These are phyloP conservation scores for Endogone sp. DNA, from an alignment of 192 early-diverging fungal species.

Conservation along the genomic window DNA sequence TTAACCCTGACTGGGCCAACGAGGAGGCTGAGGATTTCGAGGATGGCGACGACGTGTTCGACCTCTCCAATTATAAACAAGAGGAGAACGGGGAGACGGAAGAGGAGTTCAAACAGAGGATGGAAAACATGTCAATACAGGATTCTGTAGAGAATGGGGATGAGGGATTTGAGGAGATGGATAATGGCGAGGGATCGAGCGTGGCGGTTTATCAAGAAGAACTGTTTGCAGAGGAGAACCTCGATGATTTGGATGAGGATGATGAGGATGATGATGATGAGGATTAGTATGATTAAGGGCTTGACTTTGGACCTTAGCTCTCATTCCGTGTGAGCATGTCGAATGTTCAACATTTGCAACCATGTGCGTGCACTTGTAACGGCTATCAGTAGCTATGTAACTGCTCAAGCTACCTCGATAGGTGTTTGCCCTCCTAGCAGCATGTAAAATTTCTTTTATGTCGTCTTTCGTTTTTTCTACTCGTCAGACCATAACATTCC, in stretches of 20 bases:
- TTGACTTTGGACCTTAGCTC: too few species aligned
- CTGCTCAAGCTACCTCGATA: too few species aligned
- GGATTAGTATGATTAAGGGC: too few species aligned
- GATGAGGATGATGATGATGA: slow-evolving; percentile 16
- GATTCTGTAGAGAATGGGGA: slow-evolving; percentile 6
- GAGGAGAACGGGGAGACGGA: slow-evolving; percentile 56
- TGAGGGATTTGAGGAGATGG: slow-evolving; percentile 28
- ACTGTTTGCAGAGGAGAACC: slow-evolving; percentile 61
- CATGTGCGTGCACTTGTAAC: too few species aligned
- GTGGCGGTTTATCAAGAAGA: slow-evolving; percentile 46
- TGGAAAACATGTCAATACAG: slow-evolving; percentile 11
- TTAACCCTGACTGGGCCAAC: slow-evolving; percentile 86
- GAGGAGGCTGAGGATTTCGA: slow-evolving; percentile 65
- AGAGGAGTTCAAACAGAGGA: slow-evolving; percentile 12
- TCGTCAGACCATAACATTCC: too few species aligned
- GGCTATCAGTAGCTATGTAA: too few species aligned
- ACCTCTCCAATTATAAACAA: slow-evolving; percentile 67
- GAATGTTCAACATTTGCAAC: too few species aligned
- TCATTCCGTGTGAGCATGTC: too few species aligned
- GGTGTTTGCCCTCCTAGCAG: too few species aligned
- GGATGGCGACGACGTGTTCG: slow-evolving; percentile 78
- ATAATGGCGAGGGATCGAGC: slow-evolving; percentile 18
- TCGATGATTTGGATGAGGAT: slow-evolving; percentile 64
- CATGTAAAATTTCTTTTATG: too few species aligned
- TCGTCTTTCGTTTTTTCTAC: too few species aligned